A percentile compares a stretch with the other conserved stretches of the same genome.
Conservation (phyloP, 306 rosid species). For the Pachyrhizus erosus region DNA sequence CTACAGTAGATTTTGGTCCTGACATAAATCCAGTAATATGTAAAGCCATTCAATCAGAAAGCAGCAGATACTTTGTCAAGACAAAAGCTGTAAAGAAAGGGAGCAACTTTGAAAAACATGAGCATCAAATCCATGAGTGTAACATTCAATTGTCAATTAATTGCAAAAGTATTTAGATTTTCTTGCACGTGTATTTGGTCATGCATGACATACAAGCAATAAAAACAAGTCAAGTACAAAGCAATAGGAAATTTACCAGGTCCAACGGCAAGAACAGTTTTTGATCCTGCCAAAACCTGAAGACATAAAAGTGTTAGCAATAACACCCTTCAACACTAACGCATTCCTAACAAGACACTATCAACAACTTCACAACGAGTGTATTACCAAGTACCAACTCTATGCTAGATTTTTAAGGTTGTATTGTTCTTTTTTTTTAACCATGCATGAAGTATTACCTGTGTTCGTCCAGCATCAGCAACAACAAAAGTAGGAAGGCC, state of each 20-base stretch:
- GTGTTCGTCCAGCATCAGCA: constrained; percentile 96
- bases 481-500: constrained; percentile 94
- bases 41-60: not conserved
- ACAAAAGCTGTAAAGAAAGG: not conserved
- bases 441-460: constrained; percentile 57
- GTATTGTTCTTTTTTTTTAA: constrained; percentile 2
- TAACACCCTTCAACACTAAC: not conserved
- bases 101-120: not conserved
- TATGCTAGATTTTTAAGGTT: not conserved
- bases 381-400: not conserved
- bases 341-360: not conserved
- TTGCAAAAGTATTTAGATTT: not conserved
- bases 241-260: constrained; percentile 66
- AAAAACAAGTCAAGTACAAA: constrained; percentile 32
- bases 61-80: constrained; percentile 14
- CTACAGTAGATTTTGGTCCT: constrained; percentile 76
- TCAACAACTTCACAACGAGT: constrained; percentile 6
- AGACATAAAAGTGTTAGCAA: constrained; percentile 32
- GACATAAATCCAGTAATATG: constrained; percentile 33
- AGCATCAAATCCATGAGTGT: constrained; percentile 28
- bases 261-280: constrained; percentile 94
- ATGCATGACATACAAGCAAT: constrained; percentile 24
- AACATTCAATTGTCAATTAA: constrained; percentile 19
- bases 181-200: constrained; percentile 1
- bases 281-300: constrained; percentile 86